Evolutionary conservation across 768 basidiomycete genomes (phyloP), one percentile per base, ranked within the genome.

Genomic region (Lentinula lateritia): DNA sequence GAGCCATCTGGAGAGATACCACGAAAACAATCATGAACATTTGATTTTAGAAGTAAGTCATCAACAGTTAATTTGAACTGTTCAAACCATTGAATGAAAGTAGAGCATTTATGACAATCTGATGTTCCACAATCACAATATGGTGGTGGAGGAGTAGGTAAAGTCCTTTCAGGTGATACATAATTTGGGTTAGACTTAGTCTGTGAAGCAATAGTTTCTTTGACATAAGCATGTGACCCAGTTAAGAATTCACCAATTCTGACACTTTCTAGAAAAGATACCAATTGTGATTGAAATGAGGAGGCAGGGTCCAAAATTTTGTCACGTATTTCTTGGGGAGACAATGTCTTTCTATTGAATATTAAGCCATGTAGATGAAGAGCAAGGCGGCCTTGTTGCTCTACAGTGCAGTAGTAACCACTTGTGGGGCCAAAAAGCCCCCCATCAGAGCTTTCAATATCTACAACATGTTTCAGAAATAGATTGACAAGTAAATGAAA

Each of bases 401-500:
- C 76, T 0, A 77, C 75, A 1, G 74, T 77, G 2, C 77, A 76
- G 64, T 76, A 77, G 53, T 77, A 76, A 0, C 67, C 72, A 15
- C 52, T 42, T 6, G 28, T 28, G 28, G 28, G 28, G 28, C 28
- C 28, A 28, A 28, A 28, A 28, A 28, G 28, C 28, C 28, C 28
- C 28, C 28, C 28, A 28, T 28, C 28, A 28, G 28, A 28, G 3
- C 28, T 28, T 28, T 28, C 28, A 28, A 28, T 28, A 28, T 28
- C 28, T 28, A 28, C 28, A 28, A 28, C 28, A 28, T 28, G 28
- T 28, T 28, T 28, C 28, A 28, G 28, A 28, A 28, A 28, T 28
- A 28, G 28, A 28, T 28, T 28, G 28, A 28, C 28, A 28, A 28
- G 28, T 28, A 28, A 28, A 28, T 28, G 28, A 28, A 28, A 28